Evolutionary conservation across 2,329 filamentous ascomycete genomes (phyloP), one percentile per base, ranked within the genome.

Genomic region (Aspergillus ochraceoroseus): DNA sequence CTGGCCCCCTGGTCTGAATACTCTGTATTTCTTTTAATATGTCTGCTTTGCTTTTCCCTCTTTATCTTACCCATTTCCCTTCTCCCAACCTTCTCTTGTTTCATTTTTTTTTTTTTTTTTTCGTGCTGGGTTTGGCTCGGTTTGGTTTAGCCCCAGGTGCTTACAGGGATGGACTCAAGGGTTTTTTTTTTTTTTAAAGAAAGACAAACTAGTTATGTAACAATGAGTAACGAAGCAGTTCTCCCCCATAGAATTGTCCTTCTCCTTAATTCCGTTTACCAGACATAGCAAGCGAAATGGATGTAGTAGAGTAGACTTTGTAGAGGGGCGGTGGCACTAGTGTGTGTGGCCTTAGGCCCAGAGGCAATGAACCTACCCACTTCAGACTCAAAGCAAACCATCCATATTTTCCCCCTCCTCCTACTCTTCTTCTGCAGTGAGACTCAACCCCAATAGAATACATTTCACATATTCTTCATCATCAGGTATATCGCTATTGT

Each of bases 331-430:
- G 49, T 52, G 47, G 52, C 44, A 48, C 39, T 53, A 46, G 47
- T 38, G 48, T 40, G 39, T 32, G 40, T 38, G 41, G 47, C 48
- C 48, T 47, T 32, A 53, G 49, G 43, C 47, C 30, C n/a, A 43
- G 43, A 42, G 45, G 40, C 36, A 48, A 36, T 23, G 36, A 48
- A 46, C 46, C 51, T 53, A 46, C 52, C 54, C 54, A 54, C 54
- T 53, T 46, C 26, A 31, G 31, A 43, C 46, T 37, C 49, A 52
- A 51, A 52, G 48, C 46, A 49, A 40, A 34, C 43, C 51, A 41
- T 47, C 43, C 43, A 53, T 47, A 49, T 51, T 51, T 50, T 51
- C 49, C 49, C 49, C 46, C 38, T 44, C 34, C 43, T 41, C 26
- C 20, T 46, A 33, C 37, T 37, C 29, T 36, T 26, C 29, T 32